Evolutionary conservation across 306 rosid species (phyloP).

Genomic region (Fragaria nilgerrensis): DNA sequence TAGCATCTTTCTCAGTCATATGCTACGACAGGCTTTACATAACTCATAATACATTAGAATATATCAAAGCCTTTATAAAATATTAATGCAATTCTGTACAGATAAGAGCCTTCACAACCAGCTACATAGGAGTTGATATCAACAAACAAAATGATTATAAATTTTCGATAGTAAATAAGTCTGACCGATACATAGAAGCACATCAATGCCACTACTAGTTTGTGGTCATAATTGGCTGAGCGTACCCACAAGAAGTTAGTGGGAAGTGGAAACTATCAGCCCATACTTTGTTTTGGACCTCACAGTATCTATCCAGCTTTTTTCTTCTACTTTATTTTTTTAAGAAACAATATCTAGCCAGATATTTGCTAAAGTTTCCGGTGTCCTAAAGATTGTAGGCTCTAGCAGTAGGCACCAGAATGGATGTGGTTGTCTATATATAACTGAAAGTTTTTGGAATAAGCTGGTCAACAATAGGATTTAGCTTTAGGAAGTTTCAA

Average conservation of each 20-base stretch:
- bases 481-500: too few species aligned
- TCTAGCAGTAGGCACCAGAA: not conserved
- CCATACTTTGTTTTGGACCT: not conserved
- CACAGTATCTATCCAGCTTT: not conserved
- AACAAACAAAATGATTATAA: not conserved
- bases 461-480: too few species aligned
- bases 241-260: not conserved
- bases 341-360: not conserved
- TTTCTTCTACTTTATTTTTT: too few species aligned
- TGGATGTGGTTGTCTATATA: too few species aligned
- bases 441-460: too few species aligned
- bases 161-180: not conserved
- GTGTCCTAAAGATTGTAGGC: not conserved
- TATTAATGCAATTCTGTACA: not conserved
- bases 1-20: not conserved
- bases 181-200: not conserved
- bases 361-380: not conserved
- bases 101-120: not conserved
- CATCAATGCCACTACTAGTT: not conserved
- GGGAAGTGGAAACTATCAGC: not conserved
- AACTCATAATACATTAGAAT: not conserved
- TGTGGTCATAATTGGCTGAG: not conserved
- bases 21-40: not conserved
- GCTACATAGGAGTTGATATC: not conserved
- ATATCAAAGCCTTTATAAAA: not conserved